Evolutionary conservation across 164 flowering plant species (phyloP).

Genomic region (Sedum album): DNA sequence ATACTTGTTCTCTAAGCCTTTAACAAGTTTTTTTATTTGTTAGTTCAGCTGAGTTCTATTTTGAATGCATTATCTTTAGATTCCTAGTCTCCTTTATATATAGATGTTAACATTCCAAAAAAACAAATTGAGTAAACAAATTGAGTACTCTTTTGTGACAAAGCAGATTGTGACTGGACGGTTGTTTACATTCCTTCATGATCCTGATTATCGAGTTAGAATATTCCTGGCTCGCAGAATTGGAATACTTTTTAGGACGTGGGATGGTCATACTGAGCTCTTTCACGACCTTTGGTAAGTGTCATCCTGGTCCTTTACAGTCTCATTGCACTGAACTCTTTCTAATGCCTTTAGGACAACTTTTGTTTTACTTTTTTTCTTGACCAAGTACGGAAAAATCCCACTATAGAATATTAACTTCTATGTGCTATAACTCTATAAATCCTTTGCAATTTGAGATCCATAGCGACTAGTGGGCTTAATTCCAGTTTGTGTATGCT

Average conservation of each 20-base stretch:
- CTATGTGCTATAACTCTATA: neutral
- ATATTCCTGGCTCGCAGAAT: slow-evolving; percentile 54
- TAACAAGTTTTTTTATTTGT: neutral
- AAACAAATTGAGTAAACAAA: slow-evolving; percentile 1
- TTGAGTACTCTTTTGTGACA: slow-evolving; percentile 6
- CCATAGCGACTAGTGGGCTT: neutral
- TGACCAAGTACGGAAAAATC: neutral
- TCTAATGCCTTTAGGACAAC: neutral
- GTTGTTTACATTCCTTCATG: slow-evolving; percentile 62
- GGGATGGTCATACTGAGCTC: slow-evolving; percentile 94
- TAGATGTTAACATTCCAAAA: neutral
- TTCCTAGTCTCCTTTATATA: neutral
- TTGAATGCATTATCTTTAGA: neutral
- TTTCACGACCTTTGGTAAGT: slow-evolving; percentile 84
- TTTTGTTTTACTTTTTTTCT: neutral
- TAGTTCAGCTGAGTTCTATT: slow-evolving; percentile 8
- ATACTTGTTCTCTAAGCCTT: neutral
- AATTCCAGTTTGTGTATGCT: neutral
- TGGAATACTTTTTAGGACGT: slow-evolving; percentile 80
- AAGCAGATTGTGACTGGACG: slow-evolving; percentile 65
- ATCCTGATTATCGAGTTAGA: slow-evolving; percentile 88
- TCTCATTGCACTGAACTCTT: neutral
- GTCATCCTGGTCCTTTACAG: neutral
- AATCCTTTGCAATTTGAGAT: neutral
- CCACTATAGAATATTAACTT: neutral